Percentiles rank a stretch among this genome's conserved stretches.
These are phyloP conservation scores for Fusarium sp. DNA, from an alignment of 2,329 filamentous ascomycete genomes.

Conservation along the genomic window DNA sequence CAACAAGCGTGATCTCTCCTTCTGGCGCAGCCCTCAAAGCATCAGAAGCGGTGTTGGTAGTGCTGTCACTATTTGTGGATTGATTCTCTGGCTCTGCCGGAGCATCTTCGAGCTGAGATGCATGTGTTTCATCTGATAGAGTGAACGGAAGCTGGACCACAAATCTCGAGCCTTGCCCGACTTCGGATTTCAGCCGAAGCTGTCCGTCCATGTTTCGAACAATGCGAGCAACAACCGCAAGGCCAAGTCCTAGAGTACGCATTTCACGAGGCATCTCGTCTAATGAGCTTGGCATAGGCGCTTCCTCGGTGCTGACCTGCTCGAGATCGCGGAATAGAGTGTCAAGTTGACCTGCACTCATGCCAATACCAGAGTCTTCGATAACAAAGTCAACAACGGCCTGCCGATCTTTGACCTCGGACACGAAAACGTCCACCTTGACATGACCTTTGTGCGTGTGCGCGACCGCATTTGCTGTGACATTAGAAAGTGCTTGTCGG, in stretches of 20 bases:
- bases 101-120: constrained; percentile 19
- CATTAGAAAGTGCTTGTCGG: constrained; percentile 84
- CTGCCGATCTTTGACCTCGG: constrained; percentile 62
- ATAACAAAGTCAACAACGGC: constrained; percentile 79
- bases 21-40: constrained; percentile 49
- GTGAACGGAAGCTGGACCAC: constrained; percentile 82
- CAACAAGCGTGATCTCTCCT: constrained; percentile 72
- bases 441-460: constrained; percentile 77
- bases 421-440: constrained; percentile 75
- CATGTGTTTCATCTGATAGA: constrained; percentile 59
- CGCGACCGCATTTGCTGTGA: constrained; percentile 86
- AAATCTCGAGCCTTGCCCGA: constrained; percentile 84
- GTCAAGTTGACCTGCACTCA: constrained; percentile 70
- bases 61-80: constrained; percentile 27
- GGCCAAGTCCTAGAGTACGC: constrained; percentile 77
- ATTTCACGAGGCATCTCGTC: constrained; percentile 47
- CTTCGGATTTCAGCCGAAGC: constrained; percentile 83
- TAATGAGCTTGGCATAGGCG: constrained; percentile 39
- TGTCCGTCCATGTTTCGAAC: constrained; percentile 93
- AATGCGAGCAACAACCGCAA: constrained; percentile 89
- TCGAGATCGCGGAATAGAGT: constrained; percentile 68
- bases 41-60: constrained; percentile 36
- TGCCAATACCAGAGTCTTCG: constrained; percentile 79
- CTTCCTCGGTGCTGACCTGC: constrained; percentile 63
- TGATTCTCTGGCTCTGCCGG: constrained; percentile 10